Conservation (phyloP, 345 rosid genomes). For the Xanthoceras sorbifolium region DNA sequence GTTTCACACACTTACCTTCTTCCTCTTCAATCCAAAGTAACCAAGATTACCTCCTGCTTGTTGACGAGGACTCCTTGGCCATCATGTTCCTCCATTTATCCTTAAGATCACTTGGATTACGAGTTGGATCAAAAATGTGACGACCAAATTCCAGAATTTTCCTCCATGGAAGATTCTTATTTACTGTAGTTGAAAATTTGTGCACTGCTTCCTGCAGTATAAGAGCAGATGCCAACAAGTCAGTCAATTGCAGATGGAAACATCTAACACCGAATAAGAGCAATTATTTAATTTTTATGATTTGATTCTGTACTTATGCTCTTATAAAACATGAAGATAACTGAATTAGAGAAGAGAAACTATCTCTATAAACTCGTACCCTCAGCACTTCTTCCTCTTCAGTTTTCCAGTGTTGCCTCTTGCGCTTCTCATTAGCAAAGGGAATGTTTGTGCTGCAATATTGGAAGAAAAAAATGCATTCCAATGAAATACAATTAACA, state of each 20-base stretch:
- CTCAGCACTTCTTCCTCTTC: conserved; percentile 49
- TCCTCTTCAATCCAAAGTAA: not conserved
- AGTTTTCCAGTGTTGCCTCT: conserved; percentile 36
- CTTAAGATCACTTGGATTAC: conserved; percentile 71
- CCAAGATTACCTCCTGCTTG: not conserved
- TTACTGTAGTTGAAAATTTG: conserved; percentile 37
- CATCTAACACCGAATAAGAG: not conserved
- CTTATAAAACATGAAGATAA: not conserved
- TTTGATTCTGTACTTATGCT: not conserved
- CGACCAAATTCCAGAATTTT: conserved; percentile 76
- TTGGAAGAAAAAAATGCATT: not conserved
- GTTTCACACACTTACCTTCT: conserved; percentile 8
- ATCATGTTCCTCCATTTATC: conserved; percentile 71
- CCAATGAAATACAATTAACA: not conserved
- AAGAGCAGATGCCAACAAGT: conserved; percentile 3
- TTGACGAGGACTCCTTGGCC: conserved; percentile 22
- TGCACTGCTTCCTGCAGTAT: conserved; percentile 61
- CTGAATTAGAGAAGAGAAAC: not conserved
- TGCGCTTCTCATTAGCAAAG: conserved; percentile 31
- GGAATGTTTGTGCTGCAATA: conserved; percentile 22
- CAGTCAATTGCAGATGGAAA: not conserved
- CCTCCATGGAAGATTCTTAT: conserved; percentile 78
- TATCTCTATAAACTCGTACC: conserved; percentile 23
- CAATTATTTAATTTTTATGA: not conserved
- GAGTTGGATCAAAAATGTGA: conserved; percentile 51